Evolutionary conservation across 768 basidiomycete genomes (phyloP), one percentile per base, ranked within the genome.

Genomic region (Holtermanniella nyarrowii): DNA sequence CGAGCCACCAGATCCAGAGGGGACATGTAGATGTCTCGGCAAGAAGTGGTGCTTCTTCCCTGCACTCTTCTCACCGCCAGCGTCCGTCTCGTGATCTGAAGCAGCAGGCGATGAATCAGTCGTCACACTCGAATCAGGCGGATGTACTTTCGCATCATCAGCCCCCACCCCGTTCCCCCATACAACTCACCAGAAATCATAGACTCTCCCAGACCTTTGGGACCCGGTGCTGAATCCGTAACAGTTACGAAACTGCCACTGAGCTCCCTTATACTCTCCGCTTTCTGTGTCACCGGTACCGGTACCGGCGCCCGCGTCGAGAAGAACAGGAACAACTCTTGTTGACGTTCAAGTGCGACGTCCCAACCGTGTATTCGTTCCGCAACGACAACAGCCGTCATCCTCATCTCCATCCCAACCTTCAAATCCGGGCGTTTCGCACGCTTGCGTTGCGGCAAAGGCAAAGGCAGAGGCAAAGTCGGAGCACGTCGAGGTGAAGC

Each of bases 351-450:
- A 55, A 85, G 82, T 0, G 89, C 90, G 39, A 81, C 80, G 60
- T 91, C 88, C 0, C 88, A 78, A 0, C 95, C 93, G 31, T 89
- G 84, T 16, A 85, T 78, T 27, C 83, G 79, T 72, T 97, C 95
- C 16, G 78, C 77, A 45, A 96, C 73, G 4, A 83, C 80, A 44
- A 84, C 81, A 63, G 86, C 83, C 0, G 89, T 86, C 79, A 93
- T 86, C 25, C 89, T 77, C 26, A 96, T 70, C 69, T 95, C 85
- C 42, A 95, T 73, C 18, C 85, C 82, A 48, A 83, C 77, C 62
- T 86, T 86, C 56, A 95, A 85, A n/a, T n/a, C n/a, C n/a, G n/a
- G n/a, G 11, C 76, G 62, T 37, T 86, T 82, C 20, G 77, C 74
- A 5, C 76, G 73, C 2, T 80, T 78, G 31, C 26, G 49, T 24